A percentile compares a stretch with the other conserved stretches of the same genome.
Evolutionary conservation across 345 rosid genomes (phyloP).

Genomic region (Punica granatum): DNA sequence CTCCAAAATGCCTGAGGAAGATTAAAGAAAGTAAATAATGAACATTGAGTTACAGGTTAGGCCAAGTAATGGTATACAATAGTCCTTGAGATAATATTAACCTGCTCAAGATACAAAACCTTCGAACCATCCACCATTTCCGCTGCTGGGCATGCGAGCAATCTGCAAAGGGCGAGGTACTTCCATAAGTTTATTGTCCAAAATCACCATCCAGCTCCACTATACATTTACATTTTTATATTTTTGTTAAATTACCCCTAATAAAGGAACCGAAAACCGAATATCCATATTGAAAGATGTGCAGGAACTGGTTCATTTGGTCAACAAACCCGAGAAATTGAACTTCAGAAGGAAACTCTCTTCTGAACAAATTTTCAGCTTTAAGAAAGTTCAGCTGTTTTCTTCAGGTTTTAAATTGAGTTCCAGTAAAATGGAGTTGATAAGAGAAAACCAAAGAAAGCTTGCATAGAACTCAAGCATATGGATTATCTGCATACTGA

Average conservation of each 20-base stretch:
- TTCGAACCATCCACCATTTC: slow-evolving; percentile 89
- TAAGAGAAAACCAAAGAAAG: not conserved
- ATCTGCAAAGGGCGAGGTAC: slow-evolving; percentile 33
- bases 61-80: not conserved
- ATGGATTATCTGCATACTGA: not conserved
- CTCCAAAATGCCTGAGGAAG: slow-evolving; percentile 71
- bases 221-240: not conserved
- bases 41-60: not conserved
- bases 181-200: not conserved
- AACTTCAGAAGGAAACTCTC: not conserved
- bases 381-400: not conserved
- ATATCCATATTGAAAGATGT: not conserved
- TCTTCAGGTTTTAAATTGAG: not conserved
- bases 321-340: not conserved
- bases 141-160: slow-evolving; percentile 75
- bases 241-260: not conserved
- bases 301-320: not conserved
- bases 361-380: not conserved
- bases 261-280: not conserved
- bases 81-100: slow-evolving; percentile 17
- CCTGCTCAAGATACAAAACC: slow-evolving; percentile 73
- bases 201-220: not conserved
- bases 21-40: not conserved
- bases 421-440: not conserved
- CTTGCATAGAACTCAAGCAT: not conserved